Percentiles rank a stretch among this genome's conserved stretches.
phyloP scores from a whole-genome alignment of 1,284 basidiomycete genomes.

The Xerocomus nothofagi region DNA sequence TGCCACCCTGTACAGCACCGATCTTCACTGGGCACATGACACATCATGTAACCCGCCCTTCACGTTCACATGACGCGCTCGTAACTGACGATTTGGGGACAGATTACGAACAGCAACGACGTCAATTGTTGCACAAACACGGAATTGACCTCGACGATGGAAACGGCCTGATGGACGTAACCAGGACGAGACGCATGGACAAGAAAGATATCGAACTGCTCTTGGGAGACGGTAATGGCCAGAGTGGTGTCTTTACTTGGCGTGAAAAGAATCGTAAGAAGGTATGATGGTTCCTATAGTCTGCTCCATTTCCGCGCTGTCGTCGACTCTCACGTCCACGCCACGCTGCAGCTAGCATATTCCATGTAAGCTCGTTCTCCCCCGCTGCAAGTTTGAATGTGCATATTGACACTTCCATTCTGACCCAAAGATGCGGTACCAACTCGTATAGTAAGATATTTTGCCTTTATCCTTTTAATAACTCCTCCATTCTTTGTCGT shows the following conservation, averaged over 20 bases:
- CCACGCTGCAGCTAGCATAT: constrained; percentile 73
- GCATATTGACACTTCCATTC: constrained; percentile 29
- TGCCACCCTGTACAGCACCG: constrained; percentile 51
- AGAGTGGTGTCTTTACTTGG: constrained; percentile 87
- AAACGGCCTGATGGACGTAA: constrained; percentile 60
- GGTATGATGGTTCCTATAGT: constrained; percentile 43
- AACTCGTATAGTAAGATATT: constrained; percentile 83
- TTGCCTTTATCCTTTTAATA: constrained; percentile 27
- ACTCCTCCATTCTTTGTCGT: constrained; percentile 29
- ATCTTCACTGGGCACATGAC: constrained; percentile 91
- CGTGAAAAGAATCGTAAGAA: constrained; percentile 90
- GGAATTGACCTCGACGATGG: constrained; percentile 91
- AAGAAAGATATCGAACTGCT: constrained; percentile 76
- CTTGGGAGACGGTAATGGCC: constrained; percentile 75
- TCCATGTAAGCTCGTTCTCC: constrained; percentile 70
- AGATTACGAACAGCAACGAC: constrained; percentile 95
- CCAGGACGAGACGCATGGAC: constrained; percentile 72
- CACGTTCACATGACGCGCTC: constrained; percentile 23
- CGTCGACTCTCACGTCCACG: constrained; percentile 17
- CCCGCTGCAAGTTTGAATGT: constrained; percentile 19
- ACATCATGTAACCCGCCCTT: constrained; percentile 62
- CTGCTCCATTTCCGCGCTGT: constrained; percentile 27
- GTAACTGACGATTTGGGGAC: constrained; percentile 18
- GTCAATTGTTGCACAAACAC: constrained; percentile 86
- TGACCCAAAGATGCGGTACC: constrained; percentile 67